Base-by-base conservation (phyloP, 1,284 basidiomycete species). In the Tilletia indica region DNA sequence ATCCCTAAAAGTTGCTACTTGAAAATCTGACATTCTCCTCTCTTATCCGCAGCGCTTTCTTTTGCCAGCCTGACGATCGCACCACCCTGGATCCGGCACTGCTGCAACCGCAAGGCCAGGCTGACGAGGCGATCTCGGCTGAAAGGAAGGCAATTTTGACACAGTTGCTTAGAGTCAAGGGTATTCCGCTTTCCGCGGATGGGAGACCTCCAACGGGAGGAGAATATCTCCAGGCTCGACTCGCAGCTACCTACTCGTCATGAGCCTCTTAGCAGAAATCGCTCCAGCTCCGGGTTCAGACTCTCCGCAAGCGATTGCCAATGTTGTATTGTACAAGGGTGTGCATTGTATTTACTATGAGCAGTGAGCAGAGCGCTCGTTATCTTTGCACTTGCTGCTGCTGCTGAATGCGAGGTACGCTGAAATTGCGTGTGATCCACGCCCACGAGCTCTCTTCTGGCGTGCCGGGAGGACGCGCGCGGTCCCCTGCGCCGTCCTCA, bases 51-150 rank as follows among this genome's bases (percentile, higher is more conserved):
- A 72, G 71, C 1, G 79, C 79, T 5, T 80, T 78, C 73, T 79
- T 79, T 51, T 76, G 76, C 47, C 79, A 80, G 69, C 79, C 79
- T 11, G 78, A 80, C 63, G 75, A 73, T 38, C 70, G 79, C 31
- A 73, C 74, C 6, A 42, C 71, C 11, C 72, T 80, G 21, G 71
- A 73, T 0, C 77, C 79, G 21, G 61, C 61, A 4, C n/a, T 64
- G 4, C 61, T 67, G 14, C 61, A 39, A 11, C 61, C 2, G 38
- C 31, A 34, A 2, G n/a, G n/a, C 42, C 21, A 48, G 42, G 11
- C 21, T 6, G 66, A 34, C 66, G 42, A 31, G 25, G 19, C 66
- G 25, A 5, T 58, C 21, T 31, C 39, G 31, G 21, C 3, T 34
- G 42, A 34, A 21, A 42, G 48, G 49, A 11, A 21, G 66, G 34